Evolutionary conservation across 163 green algal species (phyloP).

Genomic region (Volvox carteri): DNA sequence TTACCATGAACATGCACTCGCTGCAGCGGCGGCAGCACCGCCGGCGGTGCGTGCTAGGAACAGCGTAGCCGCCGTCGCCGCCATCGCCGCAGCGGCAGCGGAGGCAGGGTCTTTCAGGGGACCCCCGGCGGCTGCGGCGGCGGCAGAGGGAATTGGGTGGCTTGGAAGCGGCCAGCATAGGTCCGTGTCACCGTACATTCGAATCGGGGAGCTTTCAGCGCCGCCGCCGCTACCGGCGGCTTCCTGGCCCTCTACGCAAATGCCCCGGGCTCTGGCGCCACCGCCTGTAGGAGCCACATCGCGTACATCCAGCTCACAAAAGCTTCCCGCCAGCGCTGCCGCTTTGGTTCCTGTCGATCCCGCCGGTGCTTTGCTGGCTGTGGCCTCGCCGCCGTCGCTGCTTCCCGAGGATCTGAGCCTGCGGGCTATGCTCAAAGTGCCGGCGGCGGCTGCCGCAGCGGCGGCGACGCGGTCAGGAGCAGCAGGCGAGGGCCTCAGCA

Average conservation of each 20-base stretch:
- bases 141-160: neutral
- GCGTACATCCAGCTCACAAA: too few species aligned
- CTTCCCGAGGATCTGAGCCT: constrained; percentile 29
- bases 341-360: neutral
- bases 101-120: neutral
- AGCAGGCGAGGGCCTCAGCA: neutral
- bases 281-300: neutral
- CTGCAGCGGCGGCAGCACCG: neutral
- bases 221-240: neutral
- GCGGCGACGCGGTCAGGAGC: neutral
- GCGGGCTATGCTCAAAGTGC: neutral
- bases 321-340: neutral
- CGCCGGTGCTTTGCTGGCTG: neutral
- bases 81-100: neutral
- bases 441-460: too few species aligned
- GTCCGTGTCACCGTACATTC: constrained; percentile 9
- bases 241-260: neutral
- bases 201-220: constrained; percentile 23
- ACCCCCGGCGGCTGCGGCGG: neutral
- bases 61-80: neutral
- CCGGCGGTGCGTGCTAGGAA: neutral
- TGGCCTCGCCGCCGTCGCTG: neutral
- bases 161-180: too few species aligned
- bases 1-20: too few species aligned
- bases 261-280: neutral